Evolutionary conservation across 768 basidiomycete genomes (phyloP).

Genomic region (Mycena venus): DNA sequence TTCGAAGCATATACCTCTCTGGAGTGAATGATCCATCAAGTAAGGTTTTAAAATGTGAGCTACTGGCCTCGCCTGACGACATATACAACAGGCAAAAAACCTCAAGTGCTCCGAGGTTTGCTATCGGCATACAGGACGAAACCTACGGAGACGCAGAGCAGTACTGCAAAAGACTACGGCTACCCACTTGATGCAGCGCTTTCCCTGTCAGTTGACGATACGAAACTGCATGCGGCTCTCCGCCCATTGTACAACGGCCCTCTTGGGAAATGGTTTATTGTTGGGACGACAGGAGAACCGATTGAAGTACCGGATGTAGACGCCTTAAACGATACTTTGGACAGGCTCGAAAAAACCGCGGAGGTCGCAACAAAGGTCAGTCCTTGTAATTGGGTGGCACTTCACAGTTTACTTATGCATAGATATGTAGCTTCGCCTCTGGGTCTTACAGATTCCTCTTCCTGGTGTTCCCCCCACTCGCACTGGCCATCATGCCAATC

Average conservation of each 20-base stretch:
- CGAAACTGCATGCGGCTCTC: constrained; percentile 39
- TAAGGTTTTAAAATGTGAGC: background rate
- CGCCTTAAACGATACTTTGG: background rate
- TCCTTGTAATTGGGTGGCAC: background rate
- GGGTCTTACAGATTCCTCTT: constrained; percentile 41
- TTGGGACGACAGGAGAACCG: constrained; percentile 35
- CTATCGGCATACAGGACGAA: background rate
- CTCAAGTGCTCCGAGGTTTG: background rate
- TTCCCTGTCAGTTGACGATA: constrained; percentile 45
- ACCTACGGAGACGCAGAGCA: background rate
- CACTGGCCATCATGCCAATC: constrained; percentile 28
- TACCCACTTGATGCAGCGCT: constrained; percentile 28
- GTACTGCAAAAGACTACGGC: constrained; percentile 12
- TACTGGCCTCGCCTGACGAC: background rate
- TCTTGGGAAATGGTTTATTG: constrained; percentile 28
- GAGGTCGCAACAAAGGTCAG: constrained; percentile 1
- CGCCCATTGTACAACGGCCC: constrained; percentile 31
- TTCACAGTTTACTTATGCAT: background rate
- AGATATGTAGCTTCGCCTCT: constrained; percentile 37
- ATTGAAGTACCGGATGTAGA: constrained; percentile 31
- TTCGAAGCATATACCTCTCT: constrained; percentile 19
- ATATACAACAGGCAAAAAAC: background rate
- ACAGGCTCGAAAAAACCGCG: background rate
- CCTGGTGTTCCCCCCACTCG: constrained; percentile 38
- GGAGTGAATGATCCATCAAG: constrained; percentile 28